phyloP scores from a whole-genome alignment of 352 stramenopile genomes.

The Phytophthora foliorum region DNA sequence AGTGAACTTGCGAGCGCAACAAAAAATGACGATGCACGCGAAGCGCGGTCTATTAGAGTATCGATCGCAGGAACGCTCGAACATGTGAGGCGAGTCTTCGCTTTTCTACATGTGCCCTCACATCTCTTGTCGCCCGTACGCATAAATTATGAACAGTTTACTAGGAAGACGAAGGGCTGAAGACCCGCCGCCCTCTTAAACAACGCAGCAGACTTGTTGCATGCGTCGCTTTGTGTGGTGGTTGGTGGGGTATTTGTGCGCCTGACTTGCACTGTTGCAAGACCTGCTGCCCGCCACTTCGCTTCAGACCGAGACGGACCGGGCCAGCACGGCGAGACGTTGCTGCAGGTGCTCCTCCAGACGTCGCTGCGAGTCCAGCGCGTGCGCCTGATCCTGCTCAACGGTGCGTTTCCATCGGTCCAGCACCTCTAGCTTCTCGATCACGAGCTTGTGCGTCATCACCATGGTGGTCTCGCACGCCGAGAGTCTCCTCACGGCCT shows the following conservation, averaged over 20 bases:
- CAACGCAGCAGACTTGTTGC: conserved; percentile 19
- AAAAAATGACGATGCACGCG: not conserved
- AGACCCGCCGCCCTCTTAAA: conserved; percentile 19
- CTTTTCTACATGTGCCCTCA: conserved; percentile 24
- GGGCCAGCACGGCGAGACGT: conserved; percentile 65
- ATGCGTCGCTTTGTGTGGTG: conserved; percentile 16
- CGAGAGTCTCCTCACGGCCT: conserved; percentile 71
- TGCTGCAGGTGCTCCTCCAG: conserved; percentile 73
- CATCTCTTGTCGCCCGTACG: conserved; percentile 36
- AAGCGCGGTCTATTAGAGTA: conserved; percentile 26
- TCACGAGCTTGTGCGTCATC: conserved; percentile 78
- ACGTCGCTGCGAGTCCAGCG: conserved; percentile 53
- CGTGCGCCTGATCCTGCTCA: conserved; percentile 61
- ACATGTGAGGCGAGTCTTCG: conserved; percentile 23
- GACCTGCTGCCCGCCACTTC: not conserved
- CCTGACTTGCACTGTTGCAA: too few species aligned
- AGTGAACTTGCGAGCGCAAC: not conserved
- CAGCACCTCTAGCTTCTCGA: conserved; percentile 79
- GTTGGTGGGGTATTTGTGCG: conserved; percentile 12
- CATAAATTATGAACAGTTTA: conserved; percentile 50
- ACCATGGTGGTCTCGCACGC: conserved; percentile 77
- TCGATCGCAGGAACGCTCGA: conserved; percentile 28
- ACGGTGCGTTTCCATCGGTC: conserved; percentile 70
- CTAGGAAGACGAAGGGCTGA: conserved; percentile 12
- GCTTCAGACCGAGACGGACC: conserved; percentile 61